Base-by-base conservation (phyloP, 768 basidiomycete species). In the Clitopilus passeckerianus region DNA sequence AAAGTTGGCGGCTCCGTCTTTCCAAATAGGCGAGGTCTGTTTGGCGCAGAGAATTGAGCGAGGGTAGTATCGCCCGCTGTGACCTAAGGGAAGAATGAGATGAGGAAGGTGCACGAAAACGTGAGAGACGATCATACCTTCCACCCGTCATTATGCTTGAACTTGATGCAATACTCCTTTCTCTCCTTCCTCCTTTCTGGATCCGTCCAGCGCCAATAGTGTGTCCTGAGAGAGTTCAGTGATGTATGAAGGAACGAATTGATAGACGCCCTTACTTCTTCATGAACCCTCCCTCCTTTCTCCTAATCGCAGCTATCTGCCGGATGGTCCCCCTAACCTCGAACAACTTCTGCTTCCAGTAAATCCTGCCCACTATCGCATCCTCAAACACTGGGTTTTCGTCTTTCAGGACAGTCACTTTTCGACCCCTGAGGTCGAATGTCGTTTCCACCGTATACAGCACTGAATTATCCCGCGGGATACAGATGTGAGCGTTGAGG, bases 261-360 rank as follows among this genome's bases (percentile, higher is more conserved):
- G 30, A 34, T 4, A 14, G 7, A 62, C 27, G 27, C 27, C 27
- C 72, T 57, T 61, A 74, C 75, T 69, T 73, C 53, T 71, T 73
- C 56, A 74, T 69, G 56, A 80, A 73, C 5, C 74, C 61, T 5
- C 72, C 72, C n/a, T 73, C 69, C 24, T 70, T 77, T 34, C 73
- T 62, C 61, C 77, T 75, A 27, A 83, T 63, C 43, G 81, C 80
- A 4, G 69, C 57, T 44, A 82, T 60, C 35, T 67, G 66, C 61
- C 75, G 77, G 60, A 70, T 73, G 41, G 74, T 71, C 0, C 81
- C 80, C 46, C 69, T 64, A 7, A 83, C 69, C 65, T 82, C 80
- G 24, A 84, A 73, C 8, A 69, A 67, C 66, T 79, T 79, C 46
- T 81, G 80, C 58, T 72, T 72, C 82, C 82, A 84, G 59, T 80